Conservation (phyloP, 192 early-diverging fungal species). For the Coemansia sp. region DNA sequence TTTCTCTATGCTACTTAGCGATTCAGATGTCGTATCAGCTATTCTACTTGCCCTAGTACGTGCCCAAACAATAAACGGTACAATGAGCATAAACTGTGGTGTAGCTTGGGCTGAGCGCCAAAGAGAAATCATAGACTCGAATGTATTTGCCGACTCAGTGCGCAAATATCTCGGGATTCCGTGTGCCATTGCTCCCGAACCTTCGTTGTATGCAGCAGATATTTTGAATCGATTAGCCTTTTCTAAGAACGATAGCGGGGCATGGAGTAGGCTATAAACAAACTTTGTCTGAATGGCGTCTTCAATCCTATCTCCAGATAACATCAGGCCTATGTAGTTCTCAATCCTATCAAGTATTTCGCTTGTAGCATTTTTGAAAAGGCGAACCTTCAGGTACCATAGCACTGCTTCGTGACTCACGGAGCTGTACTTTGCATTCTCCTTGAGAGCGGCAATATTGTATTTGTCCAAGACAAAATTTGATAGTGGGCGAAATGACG, state of each 20-base stretch:
- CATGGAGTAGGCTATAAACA: background rate
- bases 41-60: background rate
- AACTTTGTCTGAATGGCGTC: background rate
- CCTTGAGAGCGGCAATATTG: conserved; percentile 21
- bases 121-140: background rate
- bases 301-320: background rate
- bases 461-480: conserved; percentile 35
- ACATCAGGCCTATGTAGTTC: background rate
- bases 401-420: conserved; percentile 8
- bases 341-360: background rate
- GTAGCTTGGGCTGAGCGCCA: background rate
- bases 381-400: background rate
- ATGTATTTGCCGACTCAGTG: background rate
- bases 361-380: background rate
- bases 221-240: conserved; percentile 13
- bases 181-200: background rate
- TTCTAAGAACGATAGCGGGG: conserved; percentile 9
- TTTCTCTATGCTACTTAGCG: conserved; percentile 4
- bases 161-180: background rate
- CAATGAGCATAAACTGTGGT: conserved; percentile 24
- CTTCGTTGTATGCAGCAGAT: conserved; percentile 1
- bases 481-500: conserved; percentile 5
- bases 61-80: conserved; percentile 19
- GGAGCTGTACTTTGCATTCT: background rate
- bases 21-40: background rate